Percentiles rank a stretch among this genome's conserved stretches.
Conservation (phyloP, 352 stramenopile species). For the Phytophthora agathidicida region DNA sequence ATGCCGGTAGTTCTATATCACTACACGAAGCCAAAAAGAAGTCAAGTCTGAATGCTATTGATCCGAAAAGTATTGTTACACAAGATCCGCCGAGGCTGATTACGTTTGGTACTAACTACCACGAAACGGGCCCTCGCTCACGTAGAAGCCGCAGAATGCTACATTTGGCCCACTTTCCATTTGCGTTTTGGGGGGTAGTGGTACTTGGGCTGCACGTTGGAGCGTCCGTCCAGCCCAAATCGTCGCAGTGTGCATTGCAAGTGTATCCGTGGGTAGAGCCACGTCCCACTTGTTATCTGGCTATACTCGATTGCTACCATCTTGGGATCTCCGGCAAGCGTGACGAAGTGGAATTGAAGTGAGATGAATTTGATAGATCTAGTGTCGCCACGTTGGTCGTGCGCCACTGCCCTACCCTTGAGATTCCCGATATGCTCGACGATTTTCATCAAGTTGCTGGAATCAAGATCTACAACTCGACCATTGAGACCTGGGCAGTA, state of each 20-base stretch:
- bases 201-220: conserved; percentile 31
- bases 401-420: conserved; percentile 31
- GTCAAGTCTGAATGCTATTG: background rate
- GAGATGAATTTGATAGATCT: conserved; percentile 18
- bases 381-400: conserved; percentile 31
- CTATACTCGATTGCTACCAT: conserved; percentile 33
- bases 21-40: background rate
- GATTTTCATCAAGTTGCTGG: conserved; percentile 24
- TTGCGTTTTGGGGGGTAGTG: conserved; percentile 19
- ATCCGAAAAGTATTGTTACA: background rate
- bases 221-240: conserved; percentile 8
- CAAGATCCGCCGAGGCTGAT: background rate
- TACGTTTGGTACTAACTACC: background rate
- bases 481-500: conserved; percentile 27
- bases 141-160: background rate
- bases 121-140: background rate
- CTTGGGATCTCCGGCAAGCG: conserved; percentile 8
- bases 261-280: conserved; percentile 26
- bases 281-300: conserved; percentile 31
- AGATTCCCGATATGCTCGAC: conserved; percentile 22
- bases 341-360: conserved; percentile 16
- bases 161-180: background rate
- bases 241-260: conserved; percentile 29
- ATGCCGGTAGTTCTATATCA: background rate
- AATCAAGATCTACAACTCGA: conserved; percentile 50